Percentiles rank a stretch among this genome's conserved stretches.
phyloP scores from a whole-genome alignment of 768 basidiomycete species.

The Agaricus blazei region DNA sequence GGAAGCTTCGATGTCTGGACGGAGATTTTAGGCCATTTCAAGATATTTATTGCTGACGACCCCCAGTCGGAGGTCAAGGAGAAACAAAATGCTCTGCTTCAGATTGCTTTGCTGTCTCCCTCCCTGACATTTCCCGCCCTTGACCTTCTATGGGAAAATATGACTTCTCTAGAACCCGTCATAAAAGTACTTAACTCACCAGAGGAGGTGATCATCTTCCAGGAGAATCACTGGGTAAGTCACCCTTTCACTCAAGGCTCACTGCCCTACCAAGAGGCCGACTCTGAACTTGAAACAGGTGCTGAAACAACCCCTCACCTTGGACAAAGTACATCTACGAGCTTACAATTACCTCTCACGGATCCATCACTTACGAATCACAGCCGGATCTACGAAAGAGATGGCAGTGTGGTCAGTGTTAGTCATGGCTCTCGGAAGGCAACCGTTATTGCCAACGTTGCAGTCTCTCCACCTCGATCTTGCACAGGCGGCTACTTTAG shows the following conservation, averaged over 20 bases:
- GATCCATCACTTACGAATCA: neutral
- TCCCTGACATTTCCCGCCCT: neutral
- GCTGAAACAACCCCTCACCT: neutral
- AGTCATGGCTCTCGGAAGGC: neutral
- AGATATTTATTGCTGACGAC: neutral
- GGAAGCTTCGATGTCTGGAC: constrained; percentile 1
- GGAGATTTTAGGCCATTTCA: neutral
- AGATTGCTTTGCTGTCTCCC: neutral
- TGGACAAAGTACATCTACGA: neutral
- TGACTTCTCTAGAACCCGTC: constrained; percentile 1
- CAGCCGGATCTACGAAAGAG: neutral
- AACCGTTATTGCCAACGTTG: neutral
- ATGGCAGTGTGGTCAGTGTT: neutral
- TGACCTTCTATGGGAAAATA: neutral
- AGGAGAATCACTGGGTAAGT: neutral
- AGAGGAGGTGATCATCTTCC: neutral
- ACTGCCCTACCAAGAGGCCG: neutral
- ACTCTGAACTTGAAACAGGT: neutral
- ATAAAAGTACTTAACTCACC: neutral
- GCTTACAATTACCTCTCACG: neutral
- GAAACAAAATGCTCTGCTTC: neutral
- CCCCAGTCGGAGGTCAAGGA: neutral
- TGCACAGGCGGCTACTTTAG: neutral
- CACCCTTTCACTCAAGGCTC: neutral
- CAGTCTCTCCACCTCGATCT: neutral